Percentiles rank a stretch among this genome's conserved stretches.
phyloP scores from a whole-genome alignment of 2,329 filamentous ascomycete species.

The Cephalotrichum gorgonifer region DNA sequence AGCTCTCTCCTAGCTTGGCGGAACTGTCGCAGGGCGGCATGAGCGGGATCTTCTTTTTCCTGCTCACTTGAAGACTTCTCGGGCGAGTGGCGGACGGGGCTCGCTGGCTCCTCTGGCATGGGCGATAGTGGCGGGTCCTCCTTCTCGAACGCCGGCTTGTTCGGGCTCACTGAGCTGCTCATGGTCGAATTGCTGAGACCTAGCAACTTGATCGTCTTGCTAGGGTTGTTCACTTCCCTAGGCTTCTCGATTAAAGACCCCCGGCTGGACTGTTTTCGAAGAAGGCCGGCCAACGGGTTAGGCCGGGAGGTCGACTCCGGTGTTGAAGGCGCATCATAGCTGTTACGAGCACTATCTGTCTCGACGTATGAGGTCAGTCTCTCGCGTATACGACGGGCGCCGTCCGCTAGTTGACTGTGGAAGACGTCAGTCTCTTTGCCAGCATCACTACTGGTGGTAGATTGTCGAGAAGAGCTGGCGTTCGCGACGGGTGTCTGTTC shows the following conservation, averaged over 20 bases:
- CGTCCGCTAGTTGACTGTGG: constrained; percentile 59
- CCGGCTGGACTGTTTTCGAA: constrained; percentile 57
- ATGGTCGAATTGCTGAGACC: constrained; percentile 38
- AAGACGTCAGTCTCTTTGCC: constrained; percentile 54
- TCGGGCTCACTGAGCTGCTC: constrained; percentile 26
- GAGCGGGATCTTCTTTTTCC: constrained; percentile 29
- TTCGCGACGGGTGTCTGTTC: neutral
- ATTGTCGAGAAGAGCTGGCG: neutral
- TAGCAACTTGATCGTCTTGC: constrained; percentile 52
- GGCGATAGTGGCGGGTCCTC: constrained; percentile 16
- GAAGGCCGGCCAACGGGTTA: constrained; percentile 47
- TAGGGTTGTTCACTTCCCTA: constrained; percentile 30
- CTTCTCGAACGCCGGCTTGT: constrained; percentile 19
- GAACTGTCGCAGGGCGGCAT: constrained; percentile 45
- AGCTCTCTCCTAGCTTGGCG: constrained; percentile 46
- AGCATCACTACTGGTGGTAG: neutral
- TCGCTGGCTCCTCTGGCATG: constrained; percentile 14
- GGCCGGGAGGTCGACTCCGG: constrained; percentile 22
- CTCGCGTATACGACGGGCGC: constrained; percentile 62
- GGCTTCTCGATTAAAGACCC: constrained; percentile 49
- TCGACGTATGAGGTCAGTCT: constrained; percentile 61
- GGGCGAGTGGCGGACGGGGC: constrained; percentile 1
- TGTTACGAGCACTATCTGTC: constrained; percentile 32
- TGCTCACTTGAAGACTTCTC: constrained; percentile 11
- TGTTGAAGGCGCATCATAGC: constrained; percentile 5